phyloP scores from a whole-genome alignment of 2,329 filamentous ascomycete species.

The Neurospora sp. region DNA sequence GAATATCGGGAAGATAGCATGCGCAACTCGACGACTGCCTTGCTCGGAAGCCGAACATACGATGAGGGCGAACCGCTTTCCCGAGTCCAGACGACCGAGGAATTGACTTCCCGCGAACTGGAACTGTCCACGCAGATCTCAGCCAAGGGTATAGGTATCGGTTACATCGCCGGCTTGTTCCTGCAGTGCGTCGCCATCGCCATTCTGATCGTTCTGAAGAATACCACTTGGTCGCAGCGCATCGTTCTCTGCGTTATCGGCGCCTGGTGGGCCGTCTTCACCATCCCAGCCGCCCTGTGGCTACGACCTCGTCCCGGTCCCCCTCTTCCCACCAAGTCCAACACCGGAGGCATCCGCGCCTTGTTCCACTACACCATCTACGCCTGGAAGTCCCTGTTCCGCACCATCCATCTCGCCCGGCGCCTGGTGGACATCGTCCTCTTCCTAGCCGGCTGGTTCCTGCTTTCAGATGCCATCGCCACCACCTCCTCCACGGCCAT shows the following conservation, averaged over 20 bases:
- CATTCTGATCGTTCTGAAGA: conserved; percentile 62
- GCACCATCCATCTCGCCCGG: conserved; percentile 67
- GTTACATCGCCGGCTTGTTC: conserved; percentile 78
- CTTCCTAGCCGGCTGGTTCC: conserved; percentile 85
- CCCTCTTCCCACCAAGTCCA: conserved; percentile 45
- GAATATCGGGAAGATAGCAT: conserved; percentile 29
- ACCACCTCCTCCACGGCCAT: conserved; percentile 93
- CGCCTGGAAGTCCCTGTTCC: conserved; percentile 79
- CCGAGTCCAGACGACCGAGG: conserved; percentile 32
- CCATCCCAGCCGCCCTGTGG: conserved; percentile 79
- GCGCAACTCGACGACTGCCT: conserved; percentile 35
- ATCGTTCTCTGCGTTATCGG: conserved; percentile 82
- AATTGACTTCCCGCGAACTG: conserved; percentile 57
- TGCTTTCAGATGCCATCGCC: conserved; percentile 87
- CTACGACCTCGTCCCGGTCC: conserved; percentile 82
- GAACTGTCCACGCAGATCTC: conserved; percentile 84
- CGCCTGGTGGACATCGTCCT: conserved; percentile 63
- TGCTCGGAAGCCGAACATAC: conserved; percentile 28
- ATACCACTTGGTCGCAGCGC: conserved; percentile 75
- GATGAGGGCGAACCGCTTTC: conserved; percentile 26
- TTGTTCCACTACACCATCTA: conserved; percentile 68
- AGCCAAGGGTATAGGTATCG: conserved; percentile 85
- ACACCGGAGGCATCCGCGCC: conserved; percentile 29
- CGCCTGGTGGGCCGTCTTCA: conserved; percentile 88
- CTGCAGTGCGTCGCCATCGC: conserved; percentile 75